Evolutionary conservation across 1,284 basidiomycete genomes (phyloP).

Genomic region (Melampsora americana): DNA sequence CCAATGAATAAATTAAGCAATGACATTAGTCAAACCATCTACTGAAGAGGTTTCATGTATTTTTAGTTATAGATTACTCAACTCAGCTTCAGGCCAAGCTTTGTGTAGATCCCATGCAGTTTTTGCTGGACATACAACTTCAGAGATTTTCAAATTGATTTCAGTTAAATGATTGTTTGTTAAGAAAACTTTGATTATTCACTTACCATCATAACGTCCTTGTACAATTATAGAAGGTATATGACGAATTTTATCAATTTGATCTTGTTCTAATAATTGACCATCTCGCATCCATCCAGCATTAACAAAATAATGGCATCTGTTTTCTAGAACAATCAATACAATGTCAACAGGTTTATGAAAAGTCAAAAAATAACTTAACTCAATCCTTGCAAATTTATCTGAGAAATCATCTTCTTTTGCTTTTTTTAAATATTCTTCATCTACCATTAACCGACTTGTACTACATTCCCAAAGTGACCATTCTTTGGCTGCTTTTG

Average conservation of each 20-base stretch:
- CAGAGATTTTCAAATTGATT: neutral
- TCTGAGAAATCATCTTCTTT: constrained; percentile 41
- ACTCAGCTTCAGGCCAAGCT: constrained; percentile 69
- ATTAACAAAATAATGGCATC: constrained; percentile 42
- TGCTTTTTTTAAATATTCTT: constrained; percentile 47
- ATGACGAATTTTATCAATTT: constrained; percentile 86
- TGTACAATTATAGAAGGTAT: constrained; percentile 81
- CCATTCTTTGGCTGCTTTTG: constrained; percentile 52
- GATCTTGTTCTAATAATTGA: constrained; percentile 74
- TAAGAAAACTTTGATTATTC: too few species aligned
- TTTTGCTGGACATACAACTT: constrained; percentile 58
- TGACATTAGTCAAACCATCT: constrained; percentile 2
- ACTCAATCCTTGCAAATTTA: constrained; percentile 44
- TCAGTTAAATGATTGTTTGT: too few species aligned
- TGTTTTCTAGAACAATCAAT: neutral
- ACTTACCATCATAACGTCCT: constrained; percentile 60
- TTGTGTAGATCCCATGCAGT: constrained; percentile 58
- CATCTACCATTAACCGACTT: constrained; percentile 50
- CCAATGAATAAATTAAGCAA: too few species aligned
- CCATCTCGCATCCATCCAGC: constrained; percentile 86
- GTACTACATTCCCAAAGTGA: constrained; percentile 53
- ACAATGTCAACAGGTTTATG: too few species aligned
- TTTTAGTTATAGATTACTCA: constrained; percentile 37
- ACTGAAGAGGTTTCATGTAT: neutral
- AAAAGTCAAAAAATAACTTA: too few species aligned